Evolutionary conservation across 1,284 basidiomycete species (phyloP).

Genomic region (Mycosarcoma maydis): DNA sequence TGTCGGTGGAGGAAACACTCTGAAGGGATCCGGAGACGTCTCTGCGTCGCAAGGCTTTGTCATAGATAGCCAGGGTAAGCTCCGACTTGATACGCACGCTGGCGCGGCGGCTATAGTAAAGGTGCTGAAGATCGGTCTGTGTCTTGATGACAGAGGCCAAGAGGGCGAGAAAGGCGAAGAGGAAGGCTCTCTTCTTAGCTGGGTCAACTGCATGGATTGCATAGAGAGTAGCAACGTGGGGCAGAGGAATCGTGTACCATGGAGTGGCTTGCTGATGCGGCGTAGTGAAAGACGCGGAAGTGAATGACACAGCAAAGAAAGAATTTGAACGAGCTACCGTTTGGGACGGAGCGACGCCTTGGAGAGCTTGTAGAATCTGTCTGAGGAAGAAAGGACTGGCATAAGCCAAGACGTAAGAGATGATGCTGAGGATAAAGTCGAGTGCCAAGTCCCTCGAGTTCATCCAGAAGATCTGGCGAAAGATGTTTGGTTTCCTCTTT

Average conservation of each 20-base stretch:
- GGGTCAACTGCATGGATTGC: conserved; percentile 3
- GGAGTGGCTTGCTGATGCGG: neutral
- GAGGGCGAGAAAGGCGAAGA: conserved; percentile 42
- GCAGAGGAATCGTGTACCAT: neutral
- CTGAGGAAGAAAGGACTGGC: conserved; percentile 48
- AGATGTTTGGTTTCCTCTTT: conserved; percentile 23
- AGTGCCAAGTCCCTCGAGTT: conserved; percentile 39
- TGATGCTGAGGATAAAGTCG: conserved; percentile 43
- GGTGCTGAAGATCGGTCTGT: conserved; percentile 75
- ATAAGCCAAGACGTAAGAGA: conserved; percentile 43
- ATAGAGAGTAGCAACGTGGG: neutral
- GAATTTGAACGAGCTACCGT: neutral
- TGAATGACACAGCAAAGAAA: neutral
- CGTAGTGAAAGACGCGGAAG: neutral
- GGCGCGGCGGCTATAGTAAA: conserved; percentile 77
- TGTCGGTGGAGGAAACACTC: conserved; percentile 70
- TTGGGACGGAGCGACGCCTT: no score
- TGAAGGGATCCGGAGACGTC: conserved; percentile 80
- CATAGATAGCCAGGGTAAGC: conserved; percentile 84
- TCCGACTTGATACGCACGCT: conserved; percentile 76
- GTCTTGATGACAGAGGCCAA: conserved; percentile 36
- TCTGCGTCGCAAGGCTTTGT: conserved; percentile 85
- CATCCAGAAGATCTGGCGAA: conserved; percentile 31
- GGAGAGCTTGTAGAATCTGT: conserved; percentile 40
- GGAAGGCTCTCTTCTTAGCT: conserved; percentile 36